Conservation (phyloP, 2,329 filamentous ascomycete species). For the Fusarium longipes region DNA sequence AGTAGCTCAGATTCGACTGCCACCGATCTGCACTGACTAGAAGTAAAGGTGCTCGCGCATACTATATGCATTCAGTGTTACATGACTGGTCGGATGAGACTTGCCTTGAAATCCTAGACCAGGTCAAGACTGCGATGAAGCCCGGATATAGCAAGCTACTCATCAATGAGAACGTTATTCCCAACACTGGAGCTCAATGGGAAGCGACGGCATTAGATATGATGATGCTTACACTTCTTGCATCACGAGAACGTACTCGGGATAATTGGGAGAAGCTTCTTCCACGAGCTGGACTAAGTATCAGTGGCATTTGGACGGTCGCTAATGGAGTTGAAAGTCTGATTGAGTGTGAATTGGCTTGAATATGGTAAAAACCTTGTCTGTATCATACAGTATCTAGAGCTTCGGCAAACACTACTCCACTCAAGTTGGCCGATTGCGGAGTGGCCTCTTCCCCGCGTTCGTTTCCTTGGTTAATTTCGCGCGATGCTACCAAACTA, state of each 20-base stretch:
- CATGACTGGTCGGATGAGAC: constrained; percentile 57
- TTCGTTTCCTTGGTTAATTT: not conserved
- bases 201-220: constrained; percentile 54
- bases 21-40: not conserved
- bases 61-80: constrained; percentile 56
- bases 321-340: constrained; percentile 51
- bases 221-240: constrained; percentile 50
- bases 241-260: constrained; percentile 52
- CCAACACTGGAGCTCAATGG: constrained; percentile 50
- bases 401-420: too few species aligned
- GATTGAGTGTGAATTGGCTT: constrained; percentile 51
- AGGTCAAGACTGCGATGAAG: constrained; percentile 52
- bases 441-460: not conserved
- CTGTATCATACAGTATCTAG: too few species aligned
- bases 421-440: not conserved
- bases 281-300: constrained; percentile 32
- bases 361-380: not conserved
- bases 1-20: not conserved
- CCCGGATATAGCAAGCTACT: constrained; percentile 54
- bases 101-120: constrained; percentile 47
- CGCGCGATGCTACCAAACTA: not conserved
- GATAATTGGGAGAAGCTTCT: constrained; percentile 51
- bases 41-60: constrained; percentile 50
- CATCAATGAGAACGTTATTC: constrained; percentile 54
- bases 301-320: constrained; percentile 7